Conservation (phyloP, 1,139 yeast genomes). For the Blastobotrys petasosporus region DNA sequence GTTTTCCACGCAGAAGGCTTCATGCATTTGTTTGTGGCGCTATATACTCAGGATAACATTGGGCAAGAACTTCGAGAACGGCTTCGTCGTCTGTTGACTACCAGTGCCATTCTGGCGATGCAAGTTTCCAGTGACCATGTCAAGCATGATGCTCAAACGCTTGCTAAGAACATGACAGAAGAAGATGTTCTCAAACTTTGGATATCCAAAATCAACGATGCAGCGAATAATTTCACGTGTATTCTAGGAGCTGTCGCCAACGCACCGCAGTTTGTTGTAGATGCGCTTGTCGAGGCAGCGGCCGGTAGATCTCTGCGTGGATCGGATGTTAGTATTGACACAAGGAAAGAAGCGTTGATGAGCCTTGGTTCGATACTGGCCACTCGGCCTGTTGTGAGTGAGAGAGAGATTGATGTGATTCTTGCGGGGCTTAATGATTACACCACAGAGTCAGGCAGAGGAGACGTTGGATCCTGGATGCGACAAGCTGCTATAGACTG, state of each 20-base stretch:
- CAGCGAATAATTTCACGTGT: not conserved
- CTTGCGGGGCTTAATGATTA: slow-evolving; percentile 32
- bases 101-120: slow-evolving; percentile 5
- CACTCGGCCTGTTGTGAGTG: too few relatives aligned
- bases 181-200: not conserved
- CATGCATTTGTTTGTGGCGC: slow-evolving; percentile 12
- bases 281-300: not conserved
- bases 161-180: too few relatives aligned
- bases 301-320: not conserved
- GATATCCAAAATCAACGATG: slow-evolving; percentile 2
- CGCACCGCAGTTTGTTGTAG: not conserved
- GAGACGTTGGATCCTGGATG: slow-evolving; percentile 59
- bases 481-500: slow-evolving; percentile 45
- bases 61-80: not conserved
- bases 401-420: slow-evolving; percentile 11
- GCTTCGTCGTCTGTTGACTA: not conserved
- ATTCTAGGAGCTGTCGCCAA: not conserved
- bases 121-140: not conserved
- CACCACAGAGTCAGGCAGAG: slow-evolving; percentile 31
- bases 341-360: too few relatives aligned
- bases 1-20: slow-evolving; percentile 21
- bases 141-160: too few relatives aligned
- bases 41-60: not conserved
- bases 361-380: too few relatives aligned
- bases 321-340: too few relatives aligned